Base-by-base conservation (phyloP, 1,139 yeast genomes). In the Pichia inconspicua region DNA sequence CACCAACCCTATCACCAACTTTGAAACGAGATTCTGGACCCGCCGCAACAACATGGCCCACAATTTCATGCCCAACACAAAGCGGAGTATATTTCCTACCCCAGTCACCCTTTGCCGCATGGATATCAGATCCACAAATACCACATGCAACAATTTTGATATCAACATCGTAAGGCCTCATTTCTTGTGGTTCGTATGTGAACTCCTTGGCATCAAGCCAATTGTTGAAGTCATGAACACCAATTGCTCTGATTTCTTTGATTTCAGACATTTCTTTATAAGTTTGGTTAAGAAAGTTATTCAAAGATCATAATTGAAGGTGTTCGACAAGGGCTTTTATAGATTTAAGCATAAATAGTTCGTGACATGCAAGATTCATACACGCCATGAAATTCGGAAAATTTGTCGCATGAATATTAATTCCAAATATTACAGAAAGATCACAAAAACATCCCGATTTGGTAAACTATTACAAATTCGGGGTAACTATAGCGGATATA, bases 1-100 rank as follows among this genome's bases (percentile, higher is more conserved):
- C 72, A 47, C 85, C 87, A 36, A 79, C 85, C 50, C 78, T 66
- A 53, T 80, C 78, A 43, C 85, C 85, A 19, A 75, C 56, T 57
- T 74, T 69, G 57, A 73, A 62, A 44, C 63, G 59, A 35, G 66
- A 63, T 17, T 46, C 40, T 14, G 52, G 53, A 51, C 84, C 85
- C 12, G 74, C 67, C 8, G 54, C 62, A 22, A 67, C 61, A 48
- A 69, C 71, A 44, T 60, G 58, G 25, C 78, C 77, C 42, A 73
- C 62, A 54, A 73, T 69, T 58, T 73, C 78, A 60, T 72, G 77
- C 25, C 77, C 77, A 11, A 69, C 74, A 36, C 71, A 70, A 25
- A 54, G 14, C 15, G 64, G 64, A 19, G 49, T 10, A 34, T 51
- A 51, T 1, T 49, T 48, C 11, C 45, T 31, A 17, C 58, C 59